Evolutionary conservation across 371 early-diverging fungal species (phyloP).

Genomic region (Mucor sp.): DNA sequence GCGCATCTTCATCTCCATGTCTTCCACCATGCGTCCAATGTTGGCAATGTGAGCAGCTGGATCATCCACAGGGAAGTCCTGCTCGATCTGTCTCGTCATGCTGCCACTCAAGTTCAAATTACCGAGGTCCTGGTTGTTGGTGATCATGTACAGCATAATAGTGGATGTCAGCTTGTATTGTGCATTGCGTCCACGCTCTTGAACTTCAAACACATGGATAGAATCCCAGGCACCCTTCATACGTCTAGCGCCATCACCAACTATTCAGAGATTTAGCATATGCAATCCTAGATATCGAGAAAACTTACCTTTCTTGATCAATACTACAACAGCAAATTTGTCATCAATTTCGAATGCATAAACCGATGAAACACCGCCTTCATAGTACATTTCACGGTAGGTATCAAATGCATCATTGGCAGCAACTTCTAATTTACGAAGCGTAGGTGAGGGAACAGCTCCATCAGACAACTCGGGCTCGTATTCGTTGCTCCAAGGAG

Average conservation of each 20-base stretch:
- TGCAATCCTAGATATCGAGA: not conserved
- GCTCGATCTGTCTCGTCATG: slow-evolving; percentile 93
- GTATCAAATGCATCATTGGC: slow-evolving; percentile 97
- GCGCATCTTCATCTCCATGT: slow-evolving; percentile 96
- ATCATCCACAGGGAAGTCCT: slow-evolving; percentile 80
- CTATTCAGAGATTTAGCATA: slow-evolving; percentile 27
- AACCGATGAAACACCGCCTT: slow-evolving; percentile 95
- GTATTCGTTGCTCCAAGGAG: slow-evolving; percentile 97
- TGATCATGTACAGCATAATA: slow-evolving; percentile 90
- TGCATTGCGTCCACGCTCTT: slow-evolving; percentile 81
- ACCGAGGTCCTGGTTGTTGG: slow-evolving; percentile 68
- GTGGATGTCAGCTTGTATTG: slow-evolving; percentile 95
- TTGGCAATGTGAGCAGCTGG: slow-evolving; percentile 85
- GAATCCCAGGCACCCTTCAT: slow-evolving; percentile 98
- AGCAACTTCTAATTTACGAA: slow-evolving; percentile 87
- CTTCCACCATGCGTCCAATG: slow-evolving; percentile 96
- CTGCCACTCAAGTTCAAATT: slow-evolving; percentile 89
- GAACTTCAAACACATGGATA: slow-evolving; percentile 95
- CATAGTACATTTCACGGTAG: slow-evolving; percentile 95
- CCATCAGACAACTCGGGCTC: slow-evolving; percentile 87
- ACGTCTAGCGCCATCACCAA: slow-evolving; percentile 64
- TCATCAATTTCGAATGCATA: slow-evolving; percentile 79
- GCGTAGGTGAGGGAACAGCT: slow-evolving; percentile 72
- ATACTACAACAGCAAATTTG: slow-evolving; percentile 92
- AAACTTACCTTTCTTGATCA: slow-evolving; percentile 89